Evolutionary conservation across 305 asterid genomes (phyloP).

Genomic region (Fraxinus latifolia): DNA sequence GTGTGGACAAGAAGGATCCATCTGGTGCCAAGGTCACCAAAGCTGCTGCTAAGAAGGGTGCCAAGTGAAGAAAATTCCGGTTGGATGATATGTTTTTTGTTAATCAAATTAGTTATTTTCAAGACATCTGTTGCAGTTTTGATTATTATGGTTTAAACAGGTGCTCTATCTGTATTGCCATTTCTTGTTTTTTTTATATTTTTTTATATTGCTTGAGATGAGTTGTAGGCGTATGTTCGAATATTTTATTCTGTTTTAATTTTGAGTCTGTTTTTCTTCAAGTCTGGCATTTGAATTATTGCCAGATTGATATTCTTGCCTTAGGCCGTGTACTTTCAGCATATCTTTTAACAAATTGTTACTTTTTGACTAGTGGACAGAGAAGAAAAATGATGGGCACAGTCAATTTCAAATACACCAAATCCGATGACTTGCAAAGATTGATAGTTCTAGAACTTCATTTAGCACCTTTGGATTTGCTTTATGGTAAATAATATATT

Average conservation of each 20-base stretch:
- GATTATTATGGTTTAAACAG: neutral
- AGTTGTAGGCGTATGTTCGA: neutral
- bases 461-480: neutral
- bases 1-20: neutral
- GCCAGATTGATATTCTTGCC: neutral
- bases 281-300: no score
- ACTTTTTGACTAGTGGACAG: neutral
- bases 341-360: neutral
- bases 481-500: no score
- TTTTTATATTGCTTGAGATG: neutral
- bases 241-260: neutral
- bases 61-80: slow-evolving; percentile 33
- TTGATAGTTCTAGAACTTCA: no score
- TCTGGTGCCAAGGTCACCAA: neutral
- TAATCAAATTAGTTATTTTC: neutral
- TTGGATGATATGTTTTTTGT: neutral
- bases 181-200: neutral
- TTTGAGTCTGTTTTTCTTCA: no score
- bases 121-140: neutral
- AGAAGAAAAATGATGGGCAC: neutral
- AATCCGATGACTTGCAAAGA: neutral
- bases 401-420: neutral
- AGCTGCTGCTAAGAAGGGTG: slow-evolving; percentile 48
- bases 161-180: neutral
- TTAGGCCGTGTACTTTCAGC: no score